phyloP scores from a whole-genome alignment of 768 basidiomycete species.

The Leucocoprinus sp. region DNA sequence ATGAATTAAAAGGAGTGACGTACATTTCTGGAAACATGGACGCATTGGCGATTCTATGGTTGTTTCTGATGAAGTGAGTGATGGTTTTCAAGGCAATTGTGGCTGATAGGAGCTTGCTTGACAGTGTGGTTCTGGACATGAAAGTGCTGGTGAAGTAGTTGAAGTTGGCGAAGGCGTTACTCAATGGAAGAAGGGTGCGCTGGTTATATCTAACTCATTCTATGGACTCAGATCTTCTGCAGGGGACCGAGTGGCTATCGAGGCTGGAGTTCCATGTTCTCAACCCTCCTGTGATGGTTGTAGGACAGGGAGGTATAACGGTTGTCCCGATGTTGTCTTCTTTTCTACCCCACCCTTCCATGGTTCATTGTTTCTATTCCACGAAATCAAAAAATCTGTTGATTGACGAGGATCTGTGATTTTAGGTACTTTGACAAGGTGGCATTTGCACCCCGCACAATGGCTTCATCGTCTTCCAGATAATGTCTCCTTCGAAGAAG shows the following conservation, averaged over 20 bases:
- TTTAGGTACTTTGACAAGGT: conserved; percentile 53
- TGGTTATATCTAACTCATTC: neutral
- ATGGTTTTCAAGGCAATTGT: neutral
- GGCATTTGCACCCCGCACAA: conserved; percentile 59
- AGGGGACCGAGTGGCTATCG: conserved; percentile 65
- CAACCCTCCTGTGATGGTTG: conserved; percentile 54
- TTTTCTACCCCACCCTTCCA: conserved; percentile 68
- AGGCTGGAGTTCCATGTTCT: conserved; percentile 62
- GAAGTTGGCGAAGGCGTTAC: conserved; percentile 61
- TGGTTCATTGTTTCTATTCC: conserved; percentile 24
- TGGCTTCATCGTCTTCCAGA: conserved; percentile 63
- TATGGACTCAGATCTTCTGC: neutral
- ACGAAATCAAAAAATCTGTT: neutral
- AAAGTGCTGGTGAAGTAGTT: conserved; percentile 60
- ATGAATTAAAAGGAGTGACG: conserved; percentile 43
- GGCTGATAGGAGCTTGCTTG: neutral
- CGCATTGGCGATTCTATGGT: conserved; percentile 64
- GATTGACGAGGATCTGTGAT: neutral
- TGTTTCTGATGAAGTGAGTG: conserved; percentile 52
- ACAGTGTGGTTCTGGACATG: conserved; percentile 63
- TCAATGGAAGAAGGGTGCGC: conserved; percentile 40
- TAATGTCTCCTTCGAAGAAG: conserved; percentile 57
- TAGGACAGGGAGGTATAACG: conserved; percentile 58
- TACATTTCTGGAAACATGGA: conserved; percentile 70
- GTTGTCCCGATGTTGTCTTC: conserved; percentile 52